These are phyloP conservation scores for Rostrohypoxylon terebratum DNA, from an alignment of 495 filamentous ascomycete species.

Conservation along the genomic window DNA sequence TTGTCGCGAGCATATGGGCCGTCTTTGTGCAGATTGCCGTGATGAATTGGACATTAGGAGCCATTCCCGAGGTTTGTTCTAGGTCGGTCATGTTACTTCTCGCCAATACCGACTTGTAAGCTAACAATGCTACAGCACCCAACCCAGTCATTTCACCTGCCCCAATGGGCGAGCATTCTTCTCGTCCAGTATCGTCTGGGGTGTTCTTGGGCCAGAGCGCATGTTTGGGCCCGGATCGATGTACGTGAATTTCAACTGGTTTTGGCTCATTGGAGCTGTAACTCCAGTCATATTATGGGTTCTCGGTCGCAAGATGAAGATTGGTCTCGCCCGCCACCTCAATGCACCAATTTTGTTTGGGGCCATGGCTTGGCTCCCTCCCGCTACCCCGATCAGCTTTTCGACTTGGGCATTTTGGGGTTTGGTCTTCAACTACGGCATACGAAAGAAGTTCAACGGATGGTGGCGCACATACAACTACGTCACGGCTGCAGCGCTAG, in stretches of 20 bases:
- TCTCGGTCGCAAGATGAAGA: conserved; percentile 61
- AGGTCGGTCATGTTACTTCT: conserved; percentile 35
- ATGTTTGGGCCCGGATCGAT: conserved; percentile 69
- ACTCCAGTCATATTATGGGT: conserved; percentile 64
- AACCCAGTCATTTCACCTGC: conserved; percentile 68
- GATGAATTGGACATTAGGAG: conserved; percentile 70
- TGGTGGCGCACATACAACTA: conserved; percentile 76
- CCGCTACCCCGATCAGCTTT: conserved; percentile 70
- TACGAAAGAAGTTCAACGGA: conserved; percentile 61
- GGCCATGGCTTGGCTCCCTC: conserved; percentile 66
- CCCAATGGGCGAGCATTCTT: conserved; percentile 73
- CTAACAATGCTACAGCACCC: conserved; percentile 28
- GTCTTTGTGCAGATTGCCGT: conserved; percentile 69
- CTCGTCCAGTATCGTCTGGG: conserved; percentile 66
- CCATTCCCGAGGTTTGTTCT: conserved; percentile 65
- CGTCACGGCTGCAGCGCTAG: conserved; percentile 68
- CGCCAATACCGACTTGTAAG: background rate
- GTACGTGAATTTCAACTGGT: conserved; percentile 69
- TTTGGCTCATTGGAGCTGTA: conserved; percentile 67
- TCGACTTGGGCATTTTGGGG: conserved; percentile 69
- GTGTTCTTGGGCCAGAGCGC: conserved; percentile 66
- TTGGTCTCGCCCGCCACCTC: conserved; percentile 60
- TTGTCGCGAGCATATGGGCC: conserved; percentile 66
- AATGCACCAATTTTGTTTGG: conserved; percentile 72
- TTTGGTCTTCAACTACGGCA: conserved; percentile 66